Conservation (phyloP, 108 stramenopile species). For the Nannochloropsis granulata region DNA sequence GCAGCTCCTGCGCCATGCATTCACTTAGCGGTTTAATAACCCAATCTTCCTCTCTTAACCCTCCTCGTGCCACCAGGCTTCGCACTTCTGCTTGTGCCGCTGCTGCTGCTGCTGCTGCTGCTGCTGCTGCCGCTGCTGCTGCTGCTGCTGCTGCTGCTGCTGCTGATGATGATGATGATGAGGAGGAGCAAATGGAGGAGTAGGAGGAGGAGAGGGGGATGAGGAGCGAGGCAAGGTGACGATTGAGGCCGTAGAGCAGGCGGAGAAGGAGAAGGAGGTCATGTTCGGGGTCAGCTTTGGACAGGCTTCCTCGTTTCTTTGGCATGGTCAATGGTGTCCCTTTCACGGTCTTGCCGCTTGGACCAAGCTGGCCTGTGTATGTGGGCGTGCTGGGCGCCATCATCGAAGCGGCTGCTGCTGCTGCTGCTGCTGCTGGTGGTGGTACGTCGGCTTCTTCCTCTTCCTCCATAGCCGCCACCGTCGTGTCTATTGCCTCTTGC, state of each 20-base stretch:
- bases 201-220: not conserved
- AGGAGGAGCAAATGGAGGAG: not conserved
- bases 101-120: too few species aligned
- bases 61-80: not conserved
- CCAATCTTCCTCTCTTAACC: not conserved
- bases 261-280: not conserved
- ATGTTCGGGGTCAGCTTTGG: not conserved
- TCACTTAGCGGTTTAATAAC: not conserved
- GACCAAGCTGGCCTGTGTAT: too few species aligned
- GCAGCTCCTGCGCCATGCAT: not conserved
- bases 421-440: too few species aligned
- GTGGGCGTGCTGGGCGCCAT: too few species aligned
- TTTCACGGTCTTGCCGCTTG: not conserved
- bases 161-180: too few species aligned
- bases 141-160: too few species aligned
- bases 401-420: too few species aligned
- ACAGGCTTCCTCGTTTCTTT: not conserved
- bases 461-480: too few species aligned
- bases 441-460: too few species aligned
- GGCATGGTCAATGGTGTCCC: not conserved
- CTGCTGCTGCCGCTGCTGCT: too few species aligned
- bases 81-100: not conserved
- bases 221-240: not conserved
- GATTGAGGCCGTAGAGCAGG: not conserved
- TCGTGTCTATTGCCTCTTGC: not conserved